Conservation (phyloP, 73 alveolate species). For the Paraurostyla sp. region DNA sequence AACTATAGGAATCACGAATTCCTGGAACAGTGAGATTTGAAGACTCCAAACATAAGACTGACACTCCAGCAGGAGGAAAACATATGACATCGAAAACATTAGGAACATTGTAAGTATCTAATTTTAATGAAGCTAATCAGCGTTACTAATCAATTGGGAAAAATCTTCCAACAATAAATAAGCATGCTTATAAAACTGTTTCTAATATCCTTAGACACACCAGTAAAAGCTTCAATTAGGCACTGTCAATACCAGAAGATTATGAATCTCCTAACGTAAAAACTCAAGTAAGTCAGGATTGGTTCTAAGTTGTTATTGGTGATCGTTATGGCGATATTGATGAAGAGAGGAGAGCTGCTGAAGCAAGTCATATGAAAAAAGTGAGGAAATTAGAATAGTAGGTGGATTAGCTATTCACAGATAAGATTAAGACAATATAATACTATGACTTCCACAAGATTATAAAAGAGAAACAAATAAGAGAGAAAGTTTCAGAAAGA, state of each 20-base stretch:
- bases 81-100: background rate
- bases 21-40: slow-evolving; percentile 14
- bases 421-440: slow-evolving; percentile 12
- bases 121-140: slow-evolving; percentile 8
- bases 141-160: too few relatives aligned
- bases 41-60: background rate
- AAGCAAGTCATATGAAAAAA: background rate
- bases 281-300: background rate
- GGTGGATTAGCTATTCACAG: background rate
- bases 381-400: background rate
- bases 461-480: slow-evolving; percentile 1
- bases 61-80: background rate
- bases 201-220: too few relatives aligned
- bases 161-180: too few relatives aligned
- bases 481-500: slow-evolving; percentile 48
- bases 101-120: background rate
- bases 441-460: slow-evolving; percentile 53
- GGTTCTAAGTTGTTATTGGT: background rate
- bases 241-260: too few relatives aligned
- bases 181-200: too few relatives aligned
- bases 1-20: too few relatives aligned
- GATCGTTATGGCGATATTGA: slow-evolving; percentile 8
- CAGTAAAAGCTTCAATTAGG: too few relatives aligned
- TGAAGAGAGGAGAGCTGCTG: background rate
- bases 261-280: background rate